Evolutionary conservation across 2,329 filamentous ascomycete genomes (phyloP).

Genomic region (Aplosporella prunicola): DNA sequence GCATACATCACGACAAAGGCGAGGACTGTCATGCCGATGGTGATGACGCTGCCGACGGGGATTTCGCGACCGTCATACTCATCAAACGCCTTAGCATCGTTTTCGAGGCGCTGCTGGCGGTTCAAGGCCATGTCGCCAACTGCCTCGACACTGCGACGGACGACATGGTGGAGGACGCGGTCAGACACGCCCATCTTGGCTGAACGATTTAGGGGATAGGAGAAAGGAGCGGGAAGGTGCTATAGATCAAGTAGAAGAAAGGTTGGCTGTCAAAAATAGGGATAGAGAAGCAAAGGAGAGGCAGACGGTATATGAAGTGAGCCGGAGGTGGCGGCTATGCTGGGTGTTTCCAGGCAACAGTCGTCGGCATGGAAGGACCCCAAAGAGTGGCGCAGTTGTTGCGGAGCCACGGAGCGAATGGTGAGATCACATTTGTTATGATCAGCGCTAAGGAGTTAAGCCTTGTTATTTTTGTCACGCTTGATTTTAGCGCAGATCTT

Average conservation of each 20-base stretch:
- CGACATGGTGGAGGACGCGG: slow-evolving; percentile 16
- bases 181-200: slow-evolving; percentile 17
- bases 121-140: neutral
- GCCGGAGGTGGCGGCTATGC: neutral
- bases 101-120: slow-evolving; percentile 18
- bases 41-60: slow-evolving; percentile 20
- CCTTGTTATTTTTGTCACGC: too few relatives aligned
- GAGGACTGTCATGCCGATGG: slow-evolving; percentile 27
- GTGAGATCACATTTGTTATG: too few relatives aligned
- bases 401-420: slow-evolving; percentile 1
- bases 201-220: neutral
- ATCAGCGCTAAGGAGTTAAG: too few relatives aligned
- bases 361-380: neutral
- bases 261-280: neutral
- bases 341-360: slow-evolving; percentile 6
- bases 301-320: neutral
- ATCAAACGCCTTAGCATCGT: slow-evolving; percentile 13
- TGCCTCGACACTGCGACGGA: slow-evolving; percentile 21
- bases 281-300: neutral
- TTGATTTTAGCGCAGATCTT: too few relatives aligned
- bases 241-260: neutral
- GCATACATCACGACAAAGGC: slow-evolving; percentile 33
- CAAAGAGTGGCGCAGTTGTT: slow-evolving; percentile 4
- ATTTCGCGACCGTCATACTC: slow-evolving; percentile 17
- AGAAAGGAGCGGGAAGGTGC: neutral